phyloP scores from a whole-genome alignment of 2,329 filamentous ascomycete species.

The Xylariomycetidae sp. region DNA sequence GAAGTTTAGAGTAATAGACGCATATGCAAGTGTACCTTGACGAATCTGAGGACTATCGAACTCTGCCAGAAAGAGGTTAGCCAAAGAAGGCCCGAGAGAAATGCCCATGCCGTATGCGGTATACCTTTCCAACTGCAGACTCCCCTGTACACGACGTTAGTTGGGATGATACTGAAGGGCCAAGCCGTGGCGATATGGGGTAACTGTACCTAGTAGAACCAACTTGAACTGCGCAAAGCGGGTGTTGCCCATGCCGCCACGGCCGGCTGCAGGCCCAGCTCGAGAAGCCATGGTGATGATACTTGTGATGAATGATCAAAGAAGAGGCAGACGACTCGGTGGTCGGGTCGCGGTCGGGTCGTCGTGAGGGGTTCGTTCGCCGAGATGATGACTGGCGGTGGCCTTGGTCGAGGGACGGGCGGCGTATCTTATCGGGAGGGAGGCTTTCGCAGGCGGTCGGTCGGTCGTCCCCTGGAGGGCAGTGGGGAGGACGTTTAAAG shows the following conservation, averaged over 20 bases:
- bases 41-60: constrained; percentile 94
- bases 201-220: constrained; percentile 76
- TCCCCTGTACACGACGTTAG: constrained; percentile 59
- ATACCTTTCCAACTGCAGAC: constrained; percentile 96
- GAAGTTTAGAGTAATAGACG: constrained; percentile 15
- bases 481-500: not conserved
- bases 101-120: constrained; percentile 6
- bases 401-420: constrained; percentile 1
- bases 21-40: constrained; percentile 61
- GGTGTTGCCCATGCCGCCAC: constrained; percentile 64
- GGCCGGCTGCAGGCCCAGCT: constrained; percentile 57
- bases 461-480: too few species aligned
- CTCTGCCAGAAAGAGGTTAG: constrained; percentile 50
- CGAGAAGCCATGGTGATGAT: constrained; percentile 70
- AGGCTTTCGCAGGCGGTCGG: constrained; percentile 6
- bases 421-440: constrained; percentile 19
- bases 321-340: too few species aligned
- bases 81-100: constrained; percentile 12
- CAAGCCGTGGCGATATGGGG: constrained; percentile 7
- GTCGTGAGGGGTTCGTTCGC: not conserved
- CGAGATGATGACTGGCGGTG: constrained; percentile 12
- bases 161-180: not conserved
- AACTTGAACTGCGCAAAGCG: constrained; percentile 99
- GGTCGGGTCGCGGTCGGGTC: too few species aligned
- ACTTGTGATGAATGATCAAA: constrained; percentile 9